A percentile compares a stretch with the other conserved stretches of the same genome.
These are phyloP conservation scores for Lactarius akahatsu DNA, from an alignment of 768 basidiomycete genomes.

Conservation along the genomic window DNA sequence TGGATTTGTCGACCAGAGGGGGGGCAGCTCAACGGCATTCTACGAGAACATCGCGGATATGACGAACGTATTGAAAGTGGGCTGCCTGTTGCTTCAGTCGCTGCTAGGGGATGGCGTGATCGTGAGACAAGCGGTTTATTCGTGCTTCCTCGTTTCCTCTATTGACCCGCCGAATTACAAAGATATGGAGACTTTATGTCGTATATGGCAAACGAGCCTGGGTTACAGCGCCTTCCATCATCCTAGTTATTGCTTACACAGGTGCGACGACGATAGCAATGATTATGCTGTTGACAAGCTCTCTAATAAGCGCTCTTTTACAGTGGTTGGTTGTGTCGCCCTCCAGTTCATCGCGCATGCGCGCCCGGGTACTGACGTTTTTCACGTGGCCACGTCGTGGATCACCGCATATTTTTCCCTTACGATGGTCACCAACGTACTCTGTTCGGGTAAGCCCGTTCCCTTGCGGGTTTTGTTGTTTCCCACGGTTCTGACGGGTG, in stretches of 20 bases:
- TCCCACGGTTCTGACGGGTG: neutral
- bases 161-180: neutral
- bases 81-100: neutral
- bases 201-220: slow-evolving; percentile 1
- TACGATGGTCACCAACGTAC: slow-evolving; percentile 1
- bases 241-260: neutral
- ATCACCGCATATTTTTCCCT: slow-evolving; percentile 3
- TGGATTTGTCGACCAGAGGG: neutral
- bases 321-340: slow-evolving; percentile 1
- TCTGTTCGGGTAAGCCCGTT: slow-evolving; percentile 1
- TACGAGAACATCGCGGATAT: slow-evolving; percentile 3
- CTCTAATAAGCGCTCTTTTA: neutral
- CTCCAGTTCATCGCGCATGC: neutral
- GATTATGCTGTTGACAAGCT: too few relatives aligned
- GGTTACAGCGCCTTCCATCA: neutral
- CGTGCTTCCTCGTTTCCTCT: neutral
- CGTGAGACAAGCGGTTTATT: neutral
- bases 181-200: slow-evolving; percentile 5
- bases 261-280: neutral
- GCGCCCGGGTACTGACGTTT: neutral
- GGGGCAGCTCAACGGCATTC: neutral
- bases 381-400: neutral
- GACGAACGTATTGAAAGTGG: neutral
- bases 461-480: neutral
- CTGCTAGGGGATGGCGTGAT: slow-evolving; percentile 4